These are phyloP conservation scores for Cyberlindnera mycetangii DNA, from an alignment of 805 yeast species.

Conservation along the genomic window DNA sequence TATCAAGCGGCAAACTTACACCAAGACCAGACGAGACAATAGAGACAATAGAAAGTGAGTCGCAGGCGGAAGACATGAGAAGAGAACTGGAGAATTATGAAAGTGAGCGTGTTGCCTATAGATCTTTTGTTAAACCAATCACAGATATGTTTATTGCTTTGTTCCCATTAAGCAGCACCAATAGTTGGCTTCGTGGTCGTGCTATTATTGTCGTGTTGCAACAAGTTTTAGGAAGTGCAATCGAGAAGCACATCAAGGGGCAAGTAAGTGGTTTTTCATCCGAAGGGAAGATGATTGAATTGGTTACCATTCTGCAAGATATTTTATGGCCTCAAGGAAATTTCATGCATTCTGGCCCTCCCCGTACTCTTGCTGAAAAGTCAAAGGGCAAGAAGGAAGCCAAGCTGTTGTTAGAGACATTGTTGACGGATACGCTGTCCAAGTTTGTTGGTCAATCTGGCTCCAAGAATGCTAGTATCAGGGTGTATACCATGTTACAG, in stretches of 20 bases:
- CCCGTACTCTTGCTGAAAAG: conserved; percentile 51
- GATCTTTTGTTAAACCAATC: conserved; percentile 74
- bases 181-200: conserved; percentile 80
- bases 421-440: conserved; percentile 63
- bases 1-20: conserved; percentile 8
- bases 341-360: conserved; percentile 42
- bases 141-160: conserved; percentile 70
- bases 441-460: conserved; percentile 69
- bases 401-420: conserved; percentile 46
- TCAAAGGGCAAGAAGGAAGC: conserved; percentile 57
- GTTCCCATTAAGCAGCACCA: conserved; percentile 62
- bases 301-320: conserved; percentile 31
- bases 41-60: conserved; percentile 2
- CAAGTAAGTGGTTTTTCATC: conserved; percentile 38
- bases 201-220: conserved; percentile 80
- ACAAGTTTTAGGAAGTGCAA: conserved; percentile 83
- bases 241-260: conserved; percentile 54
- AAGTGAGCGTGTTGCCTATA: conserved; percentile 17
- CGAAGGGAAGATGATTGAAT: conserved; percentile 45
- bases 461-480: conserved; percentile 58
- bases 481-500: conserved; percentile 66
- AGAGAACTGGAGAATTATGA: conserved; percentile 47
- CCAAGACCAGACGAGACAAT: conserved; percentile 13
- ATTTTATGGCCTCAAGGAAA: conserved; percentile 53
- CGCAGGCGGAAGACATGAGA: conserved; percentile 46